These are phyloP conservation scores for Pyrus pyrifolia DNA, from an alignment of 306 rosid genomes.

Conservation along the genomic window DNA sequence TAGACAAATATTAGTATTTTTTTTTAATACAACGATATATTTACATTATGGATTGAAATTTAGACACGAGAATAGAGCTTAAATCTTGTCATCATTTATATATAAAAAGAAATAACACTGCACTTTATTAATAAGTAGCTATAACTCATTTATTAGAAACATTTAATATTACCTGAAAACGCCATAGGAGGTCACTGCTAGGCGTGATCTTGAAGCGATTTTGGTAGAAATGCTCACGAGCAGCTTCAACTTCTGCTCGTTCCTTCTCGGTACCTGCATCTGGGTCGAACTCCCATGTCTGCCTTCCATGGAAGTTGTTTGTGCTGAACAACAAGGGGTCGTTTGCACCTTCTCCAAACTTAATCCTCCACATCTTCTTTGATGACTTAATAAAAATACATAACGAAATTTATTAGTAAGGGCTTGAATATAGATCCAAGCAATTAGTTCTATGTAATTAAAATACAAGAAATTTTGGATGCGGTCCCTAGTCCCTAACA, in stretches of 20 bases:
- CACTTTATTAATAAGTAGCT: not conserved
- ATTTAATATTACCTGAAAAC: constrained; percentile 15
- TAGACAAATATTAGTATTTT: too few species aligned
- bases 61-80: too few species aligned
- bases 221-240: constrained; percentile 2
- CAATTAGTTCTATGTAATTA: not conserved
- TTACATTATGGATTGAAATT: too few species aligned
- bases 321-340: constrained; percentile 35
- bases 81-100: too few species aligned
- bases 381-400: not conserved
- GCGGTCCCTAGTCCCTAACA: too few species aligned
- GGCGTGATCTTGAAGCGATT: not conserved
- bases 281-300: constrained; percentile 9
- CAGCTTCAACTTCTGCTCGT: constrained; percentile 10
- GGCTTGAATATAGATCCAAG: not conserved
- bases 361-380: constrained; percentile 25
- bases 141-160: not conserved
- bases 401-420: not conserved
- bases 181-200: constrained; percentile 20
- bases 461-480: too few species aligned
- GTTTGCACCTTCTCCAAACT: constrained; percentile 20
- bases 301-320: constrained; percentile 28
- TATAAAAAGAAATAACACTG: too few species aligned
- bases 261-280: constrained; percentile 10
- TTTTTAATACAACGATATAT: too few species aligned